Evolutionary conservation across 1,284 basidiomycete genomes (phyloP).

Genomic region (Athelia psychrophila): DNA sequence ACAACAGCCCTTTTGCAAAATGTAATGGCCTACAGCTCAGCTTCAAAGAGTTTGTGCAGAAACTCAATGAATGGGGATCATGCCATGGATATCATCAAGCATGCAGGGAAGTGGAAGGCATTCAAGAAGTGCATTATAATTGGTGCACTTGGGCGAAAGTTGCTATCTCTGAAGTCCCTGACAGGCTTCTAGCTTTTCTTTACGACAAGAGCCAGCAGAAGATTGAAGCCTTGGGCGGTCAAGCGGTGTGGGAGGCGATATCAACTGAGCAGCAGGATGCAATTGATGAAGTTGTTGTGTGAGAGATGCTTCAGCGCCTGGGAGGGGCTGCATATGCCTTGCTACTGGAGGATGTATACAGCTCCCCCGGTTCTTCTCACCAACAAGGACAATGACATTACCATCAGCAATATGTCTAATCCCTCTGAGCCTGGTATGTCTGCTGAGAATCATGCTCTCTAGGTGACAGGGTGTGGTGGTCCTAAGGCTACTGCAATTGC

Average conservation of each 20-base stretch:
- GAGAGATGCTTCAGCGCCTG: background rate
- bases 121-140: conserved; percentile 10
- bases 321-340: conserved; percentile 4
- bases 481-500: conserved; percentile 23
- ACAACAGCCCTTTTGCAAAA: conserved; percentile 14
- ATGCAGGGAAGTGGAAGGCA: conserved; percentile 5
- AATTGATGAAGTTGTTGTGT: too few species aligned
- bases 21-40: background rate
- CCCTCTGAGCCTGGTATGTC: conserved; percentile 5
- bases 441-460: conserved; percentile 10
- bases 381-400: conserved; percentile 22
- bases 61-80: conserved; percentile 17
- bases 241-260: background rate
- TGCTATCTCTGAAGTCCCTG: conserved; percentile 6
- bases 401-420: conserved; percentile 3
- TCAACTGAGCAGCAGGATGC: background rate
- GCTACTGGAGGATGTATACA: conserved; percentile 6
- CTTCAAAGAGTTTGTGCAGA: conserved; percentile 7
- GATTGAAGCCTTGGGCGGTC: background rate
- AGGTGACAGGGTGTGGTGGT: conserved; percentile 17
- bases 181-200: background rate
- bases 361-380: conserved; percentile 12
- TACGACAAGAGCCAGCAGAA: background rate
- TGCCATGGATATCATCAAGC: conserved; percentile 14
- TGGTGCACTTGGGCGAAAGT: conserved; percentile 13